phyloP scores from a whole-genome alignment of 495 filamentous ascomycete species.

The Aspergillus biplanus region DNA sequence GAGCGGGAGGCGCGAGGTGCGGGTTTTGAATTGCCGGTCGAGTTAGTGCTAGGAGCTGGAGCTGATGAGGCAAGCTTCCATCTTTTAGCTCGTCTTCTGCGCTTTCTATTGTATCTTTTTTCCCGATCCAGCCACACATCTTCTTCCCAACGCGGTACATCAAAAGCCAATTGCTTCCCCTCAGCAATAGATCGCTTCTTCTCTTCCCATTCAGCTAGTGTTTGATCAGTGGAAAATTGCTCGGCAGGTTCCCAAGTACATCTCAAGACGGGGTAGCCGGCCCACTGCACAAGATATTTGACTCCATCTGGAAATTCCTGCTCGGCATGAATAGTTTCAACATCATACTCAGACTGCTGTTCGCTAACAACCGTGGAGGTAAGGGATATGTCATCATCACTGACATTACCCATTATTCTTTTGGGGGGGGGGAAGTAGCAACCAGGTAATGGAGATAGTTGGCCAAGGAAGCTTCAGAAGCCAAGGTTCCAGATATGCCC shows the following conservation, averaged over 20 bases:
- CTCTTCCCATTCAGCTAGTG: conserved; percentile 57
- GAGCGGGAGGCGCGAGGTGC: too few species aligned
- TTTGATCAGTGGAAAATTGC: conserved; percentile 51
- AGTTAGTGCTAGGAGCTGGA: neutral
- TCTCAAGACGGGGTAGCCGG: conserved; percentile 58
- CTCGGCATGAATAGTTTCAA: conserved; percentile 56
- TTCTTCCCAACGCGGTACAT: conserved; percentile 52
- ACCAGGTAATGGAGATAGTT: neutral
- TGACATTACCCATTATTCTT: conserved; percentile 30
- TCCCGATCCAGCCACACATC: conserved; percentile 27
- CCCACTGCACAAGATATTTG: conserved; percentile 70
- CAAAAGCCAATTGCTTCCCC: conserved; percentile 49
- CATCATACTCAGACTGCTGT: conserved; percentile 40
- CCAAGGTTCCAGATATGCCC: neutral
- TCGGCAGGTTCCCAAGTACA: conserved; percentile 68
- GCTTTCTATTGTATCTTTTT: conserved; percentile 43
- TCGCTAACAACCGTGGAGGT: conserved; percentile 59
- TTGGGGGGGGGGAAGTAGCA: neutral
- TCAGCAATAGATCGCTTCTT: conserved; percentile 47
- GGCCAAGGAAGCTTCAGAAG: neutral
- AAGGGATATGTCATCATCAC: conserved; percentile 64
- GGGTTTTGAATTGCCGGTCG: neutral
- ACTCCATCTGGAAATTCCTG: conserved; percentile 36
- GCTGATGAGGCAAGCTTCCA: conserved; percentile 34
- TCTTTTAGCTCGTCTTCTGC: conserved; percentile 51